Conservation (phyloP, 768 basidiomycete species). For the Pilatotrama ljubarskyi region DNA sequence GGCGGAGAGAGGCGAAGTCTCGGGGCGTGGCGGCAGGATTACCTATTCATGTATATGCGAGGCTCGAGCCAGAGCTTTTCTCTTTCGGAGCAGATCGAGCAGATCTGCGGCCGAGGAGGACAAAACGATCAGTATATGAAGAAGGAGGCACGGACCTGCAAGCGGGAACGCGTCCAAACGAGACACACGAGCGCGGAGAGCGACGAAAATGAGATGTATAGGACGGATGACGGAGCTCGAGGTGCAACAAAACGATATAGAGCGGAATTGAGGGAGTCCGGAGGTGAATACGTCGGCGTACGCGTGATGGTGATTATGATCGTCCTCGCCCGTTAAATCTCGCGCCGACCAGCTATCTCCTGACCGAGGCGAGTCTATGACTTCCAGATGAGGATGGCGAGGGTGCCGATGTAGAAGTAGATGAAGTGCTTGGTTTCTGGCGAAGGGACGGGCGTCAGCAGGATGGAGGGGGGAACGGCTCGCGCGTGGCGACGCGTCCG, state of each 20-base stretch:
- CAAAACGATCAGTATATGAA: too few relatives aligned
- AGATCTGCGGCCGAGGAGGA: too few relatives aligned
- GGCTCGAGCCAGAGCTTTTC: too few relatives aligned
- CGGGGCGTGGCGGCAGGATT: too few relatives aligned
- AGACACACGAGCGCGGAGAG: neutral
- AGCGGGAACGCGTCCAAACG: neutral
- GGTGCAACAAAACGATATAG: neutral
- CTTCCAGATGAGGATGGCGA: constrained; percentile 95
- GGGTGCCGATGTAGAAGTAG: constrained; percentile 93
- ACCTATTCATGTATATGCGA: too few relatives aligned
- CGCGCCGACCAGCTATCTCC: neutral
- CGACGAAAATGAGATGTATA: neutral
- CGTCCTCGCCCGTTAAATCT: too few relatives aligned
- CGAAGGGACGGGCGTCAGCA: constrained; percentile 6
- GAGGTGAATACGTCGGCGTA: neutral
- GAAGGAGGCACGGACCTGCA: too few relatives aligned
- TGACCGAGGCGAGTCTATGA: constrained; percentile 46
- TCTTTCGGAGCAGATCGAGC: too few relatives aligned
- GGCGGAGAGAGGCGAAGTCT: too few relatives aligned
- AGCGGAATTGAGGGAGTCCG: neutral
- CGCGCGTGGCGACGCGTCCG: constrained; percentile 1
- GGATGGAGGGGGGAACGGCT: neutral
- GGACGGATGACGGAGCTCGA: neutral
- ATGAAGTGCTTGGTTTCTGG: constrained; percentile 98
- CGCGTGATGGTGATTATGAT: neutral